Base-by-base conservation (phyloP, 2,329 filamentous ascomycete genomes). In the Calcarisporium arbuscula region DNA sequence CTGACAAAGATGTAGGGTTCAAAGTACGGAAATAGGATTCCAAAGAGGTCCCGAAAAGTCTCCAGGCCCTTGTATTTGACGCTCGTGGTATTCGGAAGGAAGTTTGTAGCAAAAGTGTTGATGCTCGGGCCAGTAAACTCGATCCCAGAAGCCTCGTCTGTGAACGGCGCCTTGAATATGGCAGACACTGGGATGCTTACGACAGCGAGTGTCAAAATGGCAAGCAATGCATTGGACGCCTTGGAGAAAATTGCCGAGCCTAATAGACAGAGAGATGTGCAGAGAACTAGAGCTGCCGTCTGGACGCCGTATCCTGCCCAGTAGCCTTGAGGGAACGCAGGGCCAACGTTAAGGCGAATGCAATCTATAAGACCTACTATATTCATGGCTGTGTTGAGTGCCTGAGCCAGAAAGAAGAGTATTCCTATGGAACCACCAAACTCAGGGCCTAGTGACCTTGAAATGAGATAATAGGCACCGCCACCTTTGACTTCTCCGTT, bases 401-500 rank as follows among this genome's bases (percentile, higher is more conserved):
- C 82, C 44, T 86, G 85, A n/a, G 87, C 85, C n/a, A 94, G 67
- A 54, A 92, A 94, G 58, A 94, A 94, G 10, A 94, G 76, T 17
- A 94, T 72, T 3, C 87, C 87, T 43, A 94, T 94, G 2, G 85
- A 87, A 12, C 87, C 87, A 18, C 87, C 87, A 53, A 94, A 94
- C 51, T 94, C 87, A 6, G 87, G 86, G 0, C 87, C 87, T 4
- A 94, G 64, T 28, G 84, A 89, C 41, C 87, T 74, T 6, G 86
- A 94, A 38, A 94, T 94, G 37, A 94, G 67, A 50, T 90, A 94
- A 54, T 94, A 94, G 23, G 87, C 85, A 33, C 87, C 87, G 11
- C 87, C 87, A 11, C 86, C 87, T 48, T 85, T 80, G 36, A 94
- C 87, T 30, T 88, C 89, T 18, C 87, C 87, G 55, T 94, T 94